A percentile compares a stretch with the other conserved stretches of the same genome.
Conservation (phyloP, 345 rosid species). For the Lagerstroemia speciosa region DNA sequence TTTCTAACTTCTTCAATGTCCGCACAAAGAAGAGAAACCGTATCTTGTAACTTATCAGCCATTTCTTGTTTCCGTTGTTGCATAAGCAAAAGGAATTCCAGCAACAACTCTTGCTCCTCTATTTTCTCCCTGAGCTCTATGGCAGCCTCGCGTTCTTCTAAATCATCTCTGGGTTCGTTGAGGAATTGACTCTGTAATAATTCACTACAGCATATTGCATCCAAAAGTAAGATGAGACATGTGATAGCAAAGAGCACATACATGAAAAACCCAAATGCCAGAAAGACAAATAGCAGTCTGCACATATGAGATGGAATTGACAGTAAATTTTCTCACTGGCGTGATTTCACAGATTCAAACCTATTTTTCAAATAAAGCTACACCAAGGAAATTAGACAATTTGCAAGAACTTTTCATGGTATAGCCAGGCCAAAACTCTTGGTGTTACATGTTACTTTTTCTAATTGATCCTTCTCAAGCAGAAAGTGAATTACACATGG, state of each 20-base stretch:
- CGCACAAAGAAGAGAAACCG: slow-evolving; percentile 59
- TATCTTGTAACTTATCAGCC: slow-evolving; percentile 55
- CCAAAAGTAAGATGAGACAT: neutral
- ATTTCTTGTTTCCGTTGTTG: slow-evolving; percentile 74
- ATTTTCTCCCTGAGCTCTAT: slow-evolving; percentile 62
- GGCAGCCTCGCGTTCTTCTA: slow-evolving; percentile 89
- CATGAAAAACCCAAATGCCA: neutral
- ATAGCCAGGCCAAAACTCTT: neutral
- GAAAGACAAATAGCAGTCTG: neutral
- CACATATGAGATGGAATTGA: neutral
- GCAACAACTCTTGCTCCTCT: slow-evolving; percentile 74
- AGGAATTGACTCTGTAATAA: slow-evolving; percentile 76
- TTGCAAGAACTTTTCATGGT: neutral
- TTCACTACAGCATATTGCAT: slow-evolving; percentile 41
- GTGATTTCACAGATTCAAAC: neutral
- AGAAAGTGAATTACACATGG: neutral
- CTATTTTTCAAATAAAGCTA: neutral
- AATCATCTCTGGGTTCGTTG: slow-evolving; percentile 55
- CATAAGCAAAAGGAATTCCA: slow-evolving; percentile 72
- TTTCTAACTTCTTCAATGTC: slow-evolving; percentile 75
- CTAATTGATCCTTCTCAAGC: neutral
- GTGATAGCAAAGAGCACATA: neutral
- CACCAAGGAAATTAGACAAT: neutral
- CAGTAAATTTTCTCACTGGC: neutral
- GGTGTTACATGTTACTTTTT: neutral